Percentiles rank a stretch among this genome's conserved stretches.
phyloP scores from a whole-genome alignment of 2,329 filamentous ascomycete species.

The Myotisia sp. region DNA sequence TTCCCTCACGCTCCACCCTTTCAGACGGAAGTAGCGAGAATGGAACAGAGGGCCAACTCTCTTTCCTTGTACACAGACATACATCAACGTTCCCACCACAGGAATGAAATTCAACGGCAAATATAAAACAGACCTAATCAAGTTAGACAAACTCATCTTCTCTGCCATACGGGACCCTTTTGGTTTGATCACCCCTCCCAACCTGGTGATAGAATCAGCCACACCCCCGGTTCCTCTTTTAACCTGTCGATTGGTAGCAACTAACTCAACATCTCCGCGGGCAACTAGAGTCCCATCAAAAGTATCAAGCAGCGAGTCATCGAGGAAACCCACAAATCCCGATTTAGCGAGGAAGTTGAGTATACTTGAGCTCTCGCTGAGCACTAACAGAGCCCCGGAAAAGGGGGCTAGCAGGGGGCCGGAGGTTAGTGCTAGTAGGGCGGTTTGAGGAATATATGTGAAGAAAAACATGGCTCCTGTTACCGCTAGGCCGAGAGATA shows the following conservation, averaged over 20 bases:
- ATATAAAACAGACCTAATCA: conserved; percentile 71
- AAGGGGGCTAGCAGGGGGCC: conserved; percentile 52
- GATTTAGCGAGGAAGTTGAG: conserved; percentile 41
- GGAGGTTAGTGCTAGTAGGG: conserved; percentile 68
- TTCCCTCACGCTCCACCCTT: conserved; percentile 57
- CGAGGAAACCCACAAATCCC: conserved; percentile 55
- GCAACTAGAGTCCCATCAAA: conserved; percentile 61
- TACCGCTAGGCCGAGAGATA: conserved; percentile 58
- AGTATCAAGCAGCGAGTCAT: conserved; percentile 71
- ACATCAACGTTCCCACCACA: conserved; percentile 67
- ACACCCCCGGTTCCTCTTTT: conserved; percentile 35
- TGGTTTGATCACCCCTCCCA: conserved; percentile 44
- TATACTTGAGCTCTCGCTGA: conserved; percentile 42
- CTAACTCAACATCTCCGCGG: conserved; percentile 44
- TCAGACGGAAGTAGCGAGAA: conserved; percentile 75
- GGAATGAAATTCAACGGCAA: conserved; percentile 88
- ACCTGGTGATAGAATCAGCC: conserved; percentile 39
- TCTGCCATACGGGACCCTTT: conserved; percentile 30
- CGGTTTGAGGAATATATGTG: conserved; percentile 72
- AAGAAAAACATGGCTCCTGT: conserved; percentile 73
- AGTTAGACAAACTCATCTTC: conserved; percentile 40
- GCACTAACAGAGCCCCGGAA: conserved; percentile 45
- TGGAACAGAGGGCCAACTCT: conserved; percentile 41
- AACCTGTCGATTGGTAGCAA: conserved; percentile 61
- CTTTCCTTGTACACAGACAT: conserved; percentile 60